A percentile compares a stretch with the other conserved stretches of the same genome.
These are phyloP conservation scores for Nemania diffusa DNA, from an alignment of 2,329 filamentous ascomycete genomes.

Conservation along the genomic window DNA sequence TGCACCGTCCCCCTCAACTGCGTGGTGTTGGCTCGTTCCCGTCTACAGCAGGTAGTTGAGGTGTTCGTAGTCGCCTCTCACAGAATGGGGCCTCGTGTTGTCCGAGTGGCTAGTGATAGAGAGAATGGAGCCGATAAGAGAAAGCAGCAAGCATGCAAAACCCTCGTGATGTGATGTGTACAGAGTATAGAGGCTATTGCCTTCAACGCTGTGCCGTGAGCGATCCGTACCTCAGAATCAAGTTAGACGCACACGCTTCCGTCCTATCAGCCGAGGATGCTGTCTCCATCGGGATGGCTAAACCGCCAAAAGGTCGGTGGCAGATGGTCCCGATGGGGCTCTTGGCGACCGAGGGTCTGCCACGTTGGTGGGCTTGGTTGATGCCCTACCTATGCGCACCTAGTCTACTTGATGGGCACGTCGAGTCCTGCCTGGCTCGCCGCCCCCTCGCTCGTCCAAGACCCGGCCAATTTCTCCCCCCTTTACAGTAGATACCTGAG, in stretches of 20 bases:
- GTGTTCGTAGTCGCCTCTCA: constrained; percentile 17
- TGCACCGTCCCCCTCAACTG: constrained; percentile 13
- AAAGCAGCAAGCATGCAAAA: constrained; percentile 18
- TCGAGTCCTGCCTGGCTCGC: constrained; percentile 8
- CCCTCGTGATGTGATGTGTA: constrained; percentile 29
- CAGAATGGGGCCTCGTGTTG: constrained; percentile 32
- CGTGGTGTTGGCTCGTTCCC: constrained; percentile 24
- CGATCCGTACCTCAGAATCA: constrained; percentile 10
- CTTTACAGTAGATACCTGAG: too few relatives aligned
- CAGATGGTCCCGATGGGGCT: constrained; percentile 15
- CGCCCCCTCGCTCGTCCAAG: background rate
- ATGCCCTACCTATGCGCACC: constrained; percentile 39
- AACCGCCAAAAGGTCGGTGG: constrained; percentile 12
- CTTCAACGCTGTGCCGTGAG: constrained; percentile 19
- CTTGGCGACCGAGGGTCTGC: constrained; percentile 40
- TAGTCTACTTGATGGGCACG: background rate
- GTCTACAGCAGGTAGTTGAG: constrained; percentile 16
- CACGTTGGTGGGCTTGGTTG: constrained; percentile 47
- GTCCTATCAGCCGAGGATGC: constrained; percentile 1
- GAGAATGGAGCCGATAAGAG: constrained; percentile 14
- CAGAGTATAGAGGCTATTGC: constrained; percentile 11
- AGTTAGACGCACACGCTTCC: constrained; percentile 15
- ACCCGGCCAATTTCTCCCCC: too few relatives aligned
- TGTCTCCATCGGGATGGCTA: background rate
- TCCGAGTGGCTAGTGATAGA: constrained; percentile 10